phyloP scores from a whole-genome alignment of 1,284 basidiomycete species.

The Pholiota adiposa region DNA sequence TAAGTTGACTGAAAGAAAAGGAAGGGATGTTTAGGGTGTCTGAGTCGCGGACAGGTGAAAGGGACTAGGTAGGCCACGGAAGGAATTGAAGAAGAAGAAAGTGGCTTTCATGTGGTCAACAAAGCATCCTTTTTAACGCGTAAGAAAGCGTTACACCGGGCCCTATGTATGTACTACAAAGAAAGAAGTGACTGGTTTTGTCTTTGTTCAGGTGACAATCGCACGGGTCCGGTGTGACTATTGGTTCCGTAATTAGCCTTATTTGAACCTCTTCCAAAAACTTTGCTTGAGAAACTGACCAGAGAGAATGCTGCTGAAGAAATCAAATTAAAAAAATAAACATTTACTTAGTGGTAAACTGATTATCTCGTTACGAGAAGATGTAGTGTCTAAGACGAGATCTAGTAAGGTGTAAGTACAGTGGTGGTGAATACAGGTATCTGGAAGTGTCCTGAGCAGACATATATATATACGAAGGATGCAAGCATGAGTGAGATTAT shows the following conservation, averaged over 20 bases:
- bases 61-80: not conserved
- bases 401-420: constrained; percentile 4
- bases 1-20: not conserved
- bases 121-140: not conserved
- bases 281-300: too few species aligned
- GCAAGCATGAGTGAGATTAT: constrained; percentile 1
- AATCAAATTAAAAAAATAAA: not conserved
- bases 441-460: not conserved
- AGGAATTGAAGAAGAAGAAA: not conserved
- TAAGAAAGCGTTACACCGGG: too few species aligned
- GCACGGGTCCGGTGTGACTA: too few species aligned
- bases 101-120: not conserved
- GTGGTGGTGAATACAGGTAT: not conserved
- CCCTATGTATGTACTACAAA: too few species aligned
- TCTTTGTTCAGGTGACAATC: too few species aligned
- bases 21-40: not conserved
- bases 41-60: constrained; percentile 1
- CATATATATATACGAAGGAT: not conserved
- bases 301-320: too few species aligned
- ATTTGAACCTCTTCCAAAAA: too few species aligned
- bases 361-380: not conserved
- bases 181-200: too few species aligned
- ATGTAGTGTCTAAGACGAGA: not conserved
- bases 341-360: not conserved
- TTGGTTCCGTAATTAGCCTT: too few species aligned